Conservation (phyloP, 305 asterid genomes). For the Euphrasia arctica region DNA sequence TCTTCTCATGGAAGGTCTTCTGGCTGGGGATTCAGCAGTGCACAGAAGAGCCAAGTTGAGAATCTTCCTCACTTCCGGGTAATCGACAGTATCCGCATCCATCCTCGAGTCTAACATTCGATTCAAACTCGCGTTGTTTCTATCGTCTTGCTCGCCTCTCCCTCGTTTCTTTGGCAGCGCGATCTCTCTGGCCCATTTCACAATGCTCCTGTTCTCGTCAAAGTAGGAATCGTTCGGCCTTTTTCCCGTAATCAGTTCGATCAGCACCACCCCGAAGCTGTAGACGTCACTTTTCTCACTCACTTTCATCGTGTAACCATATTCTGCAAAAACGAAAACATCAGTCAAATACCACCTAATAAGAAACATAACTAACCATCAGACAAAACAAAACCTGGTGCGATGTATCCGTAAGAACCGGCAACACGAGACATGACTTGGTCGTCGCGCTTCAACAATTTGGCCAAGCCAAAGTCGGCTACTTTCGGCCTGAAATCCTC, state of each 20-base stretch:
- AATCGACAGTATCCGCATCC: conserved; percentile 33
- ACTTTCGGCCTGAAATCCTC: conserved; percentile 64
- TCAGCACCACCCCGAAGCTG: conserved; percentile 74
- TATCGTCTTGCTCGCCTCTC: conserved; percentile 9
- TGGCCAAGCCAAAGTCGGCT: conserved; percentile 90
- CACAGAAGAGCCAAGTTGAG: conserved; percentile 66
- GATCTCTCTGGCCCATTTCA: conserved; percentile 61
- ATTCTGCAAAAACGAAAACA: conserved; percentile 41
- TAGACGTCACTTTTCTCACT: conserved; percentile 86
- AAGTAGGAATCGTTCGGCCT: conserved; percentile 57
- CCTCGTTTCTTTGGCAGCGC: conserved; percentile 37
- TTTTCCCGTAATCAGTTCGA: conserved; percentile 72
- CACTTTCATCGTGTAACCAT: conserved; percentile 69
- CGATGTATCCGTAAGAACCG: conserved; percentile 89
- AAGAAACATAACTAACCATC: background rate
- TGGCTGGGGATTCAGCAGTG: conserved; percentile 52
- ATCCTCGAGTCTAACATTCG: conserved; percentile 53
- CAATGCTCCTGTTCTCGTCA: conserved; percentile 67
- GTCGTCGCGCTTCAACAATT: conserved; percentile 39
- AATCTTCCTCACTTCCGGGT: conserved; percentile 51
- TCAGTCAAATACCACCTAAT: background rate
- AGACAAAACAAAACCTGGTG: conserved; percentile 94
- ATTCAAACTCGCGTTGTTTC: conserved; percentile 30
- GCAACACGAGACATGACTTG: conserved; percentile 65
- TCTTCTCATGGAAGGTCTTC: conserved; percentile 90